Base-by-base conservation (phyloP, 1,284 basidiomycete genomes). In the Trichosporon sp. region DNA sequence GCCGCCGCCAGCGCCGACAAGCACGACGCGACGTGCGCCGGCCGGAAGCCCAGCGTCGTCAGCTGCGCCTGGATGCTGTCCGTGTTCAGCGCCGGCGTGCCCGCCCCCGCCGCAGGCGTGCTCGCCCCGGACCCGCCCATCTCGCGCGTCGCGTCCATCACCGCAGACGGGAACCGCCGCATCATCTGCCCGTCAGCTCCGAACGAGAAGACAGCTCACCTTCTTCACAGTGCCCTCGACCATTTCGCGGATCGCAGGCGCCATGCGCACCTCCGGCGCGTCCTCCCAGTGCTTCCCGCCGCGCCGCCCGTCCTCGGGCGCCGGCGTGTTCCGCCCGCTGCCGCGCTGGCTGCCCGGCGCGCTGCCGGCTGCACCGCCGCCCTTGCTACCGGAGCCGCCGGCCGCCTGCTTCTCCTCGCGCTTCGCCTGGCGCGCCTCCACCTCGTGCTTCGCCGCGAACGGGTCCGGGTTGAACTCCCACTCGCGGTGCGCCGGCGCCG, bases 401-500 rank as follows among this genome's bases (percentile, higher is more conserved):
- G 64, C 68, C 70, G 1, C 65, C 72, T 12, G 64, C 67, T 79
- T 80, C 51, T 81, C 79, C 35, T 75, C 78, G 68, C 72, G 66
- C 74, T 88, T 88, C 44, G 83, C 85, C 77, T 91, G 90, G 58
- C 90, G 85, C 62, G 87, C 86, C 35, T 88, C 86, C 0, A 92
- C 90, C 71, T 86, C 85, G 73, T 88, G 88, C 70, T 86, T 86
- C 8, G 92, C 91, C 35, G 87, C 86, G 77, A 95, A 95, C 0
- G 93, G 93, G 83, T 95, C 92, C 6, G 88, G 84, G n/a, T 87
- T 86, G 79, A 91, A 95, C 87, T 92, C 90, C 93, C 93, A 95
- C 65, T 87, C 87, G 77, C 88, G 86, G 80, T 93, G 91, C 0
- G 88, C 86, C 1, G 89, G 88, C 1, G 86, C 85, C 23, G 83